These are phyloP conservation scores for Ceriops decandra DNA, from an alignment of 345 rosid species.

Conservation along the genomic window DNA sequence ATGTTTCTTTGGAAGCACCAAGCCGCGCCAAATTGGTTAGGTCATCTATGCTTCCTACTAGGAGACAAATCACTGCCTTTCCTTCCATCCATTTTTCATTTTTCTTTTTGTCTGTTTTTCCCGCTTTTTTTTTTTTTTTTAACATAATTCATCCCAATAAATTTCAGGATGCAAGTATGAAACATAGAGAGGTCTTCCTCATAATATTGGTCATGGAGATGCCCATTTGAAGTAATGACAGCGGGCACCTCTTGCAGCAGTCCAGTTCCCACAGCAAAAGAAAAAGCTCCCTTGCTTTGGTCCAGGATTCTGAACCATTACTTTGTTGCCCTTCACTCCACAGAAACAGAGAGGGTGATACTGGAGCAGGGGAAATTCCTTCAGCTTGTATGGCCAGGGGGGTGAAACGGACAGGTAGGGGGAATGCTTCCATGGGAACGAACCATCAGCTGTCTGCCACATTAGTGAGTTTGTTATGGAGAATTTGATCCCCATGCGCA, in stretches of 20 bases:
- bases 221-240: conserved; percentile 42
- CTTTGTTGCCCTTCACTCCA: conserved; percentile 35
- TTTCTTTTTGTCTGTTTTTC: background rate
- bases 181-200: conserved; percentile 7
- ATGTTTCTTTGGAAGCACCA: background rate
- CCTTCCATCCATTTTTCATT: background rate
- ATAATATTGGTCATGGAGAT: conserved; percentile 25
- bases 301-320: conserved; percentile 37
- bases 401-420: conserved; percentile 9
- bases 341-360: conserved; percentile 38
- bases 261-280: conserved; percentile 48
- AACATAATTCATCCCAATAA: conserved; percentile 12
- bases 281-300: conserved; percentile 36
- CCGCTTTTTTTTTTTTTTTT: background rate
- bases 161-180: conserved; percentile 4
- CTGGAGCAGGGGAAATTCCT: conserved; percentile 23
- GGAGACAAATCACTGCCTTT: conserved; percentile 24
- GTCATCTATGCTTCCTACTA: conserved; percentile 7
- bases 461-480: conserved; percentile 37
- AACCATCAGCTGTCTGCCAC: conserved; percentile 24
- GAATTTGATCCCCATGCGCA: conserved; percentile 36
- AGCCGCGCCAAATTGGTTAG: background rate
- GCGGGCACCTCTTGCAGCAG: conserved; percentile 29
- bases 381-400: conserved; percentile 14
- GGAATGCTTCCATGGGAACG: conserved; percentile 21